Base-by-base conservation (phyloP, 225 moss, liverwort and hornwort species). In the Bryoerythrophyllum caledonicum region DNA sequence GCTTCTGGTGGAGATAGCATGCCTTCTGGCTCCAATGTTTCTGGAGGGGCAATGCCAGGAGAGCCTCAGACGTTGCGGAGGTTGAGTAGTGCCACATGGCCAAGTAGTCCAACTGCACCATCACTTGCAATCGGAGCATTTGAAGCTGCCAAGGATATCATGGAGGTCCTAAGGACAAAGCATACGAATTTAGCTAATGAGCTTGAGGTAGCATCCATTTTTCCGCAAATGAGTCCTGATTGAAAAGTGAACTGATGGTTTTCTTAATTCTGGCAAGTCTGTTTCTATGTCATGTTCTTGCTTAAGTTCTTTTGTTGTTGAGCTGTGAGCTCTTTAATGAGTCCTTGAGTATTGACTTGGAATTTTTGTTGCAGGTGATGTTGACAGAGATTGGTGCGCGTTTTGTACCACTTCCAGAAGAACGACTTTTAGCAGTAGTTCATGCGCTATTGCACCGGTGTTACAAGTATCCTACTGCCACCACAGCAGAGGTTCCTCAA, bases 391-490 rank as follows among this genome's bases (percentile, higher is more conserved):
- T 99, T 82, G 99, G 99, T 79, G 99, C 99, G 4, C 93, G 99
- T 32, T 99, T 99, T 87, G 99, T 99, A 72, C 99, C 99, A 52
- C 93, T 94, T 71, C 99, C 99, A n/a, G 99, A 99, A 84, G 99
- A 99, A 74, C 89, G 99, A 62, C 88, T 99, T 62, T 76, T 99
- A 74, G 99, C 99, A 27, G 99, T 99, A 19, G 99, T 99, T 44
- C 95, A 99, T 78, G 99, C 99, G 21, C 83, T 99, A 56, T 75
- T 99, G 80, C 99, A 99, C 74, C 89, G 99, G 71, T 99, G 99
- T 71, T 95, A 99, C 82, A 99, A 99, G 82, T 99, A 99, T 72
- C 99, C 99, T 54, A 94, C 99, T 38, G 99, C 99, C 25, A 99
- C 99, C 62, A 99, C 99, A 79, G 95, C 95, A 65, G 99, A 99